These are phyloP conservation scores for Halenospora varia DNA, from an alignment of 495 filamentous ascomycete species.

Conservation along the genomic window DNA sequence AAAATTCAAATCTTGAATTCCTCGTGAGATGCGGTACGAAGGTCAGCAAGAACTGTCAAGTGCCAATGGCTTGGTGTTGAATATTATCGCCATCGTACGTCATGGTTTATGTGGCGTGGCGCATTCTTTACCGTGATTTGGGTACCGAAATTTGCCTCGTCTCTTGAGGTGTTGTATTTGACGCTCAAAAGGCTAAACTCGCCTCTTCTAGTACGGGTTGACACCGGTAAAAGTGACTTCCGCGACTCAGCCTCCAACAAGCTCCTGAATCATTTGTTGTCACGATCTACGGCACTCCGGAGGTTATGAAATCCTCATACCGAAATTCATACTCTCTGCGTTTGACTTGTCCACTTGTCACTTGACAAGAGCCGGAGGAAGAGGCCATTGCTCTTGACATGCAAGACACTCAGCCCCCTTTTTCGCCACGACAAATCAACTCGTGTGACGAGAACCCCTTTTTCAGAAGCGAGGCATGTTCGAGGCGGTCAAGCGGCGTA, in stretches of 20 bases:
- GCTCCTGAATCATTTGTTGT: not conserved
- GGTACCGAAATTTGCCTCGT: too few relatives aligned
- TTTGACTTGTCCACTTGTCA: not conserved
- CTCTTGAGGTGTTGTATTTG: too few relatives aligned
- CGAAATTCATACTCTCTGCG: not conserved
- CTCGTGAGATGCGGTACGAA: too few relatives aligned
- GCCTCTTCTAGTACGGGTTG: too few relatives aligned
- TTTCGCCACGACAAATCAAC: not conserved
- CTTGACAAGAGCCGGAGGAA: not conserved
- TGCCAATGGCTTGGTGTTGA: too few relatives aligned
- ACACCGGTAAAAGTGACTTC: not conserved
- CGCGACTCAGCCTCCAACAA: not conserved
- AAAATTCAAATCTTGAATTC: too few relatives aligned
- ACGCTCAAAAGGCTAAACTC: too few relatives aligned
- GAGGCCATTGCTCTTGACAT: not conserved
- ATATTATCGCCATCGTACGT: too few relatives aligned
- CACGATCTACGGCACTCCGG: not conserved
- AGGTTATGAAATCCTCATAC: not conserved
- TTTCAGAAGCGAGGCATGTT: not conserved
- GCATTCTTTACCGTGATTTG: too few relatives aligned
- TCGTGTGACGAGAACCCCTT: not conserved
- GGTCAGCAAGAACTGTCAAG: too few relatives aligned
- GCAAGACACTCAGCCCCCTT: not conserved
- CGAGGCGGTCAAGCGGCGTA: not conserved
- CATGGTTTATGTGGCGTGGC: too few relatives aligned